Evolutionary conservation across 2,329 filamentous ascomycete species (phyloP).

Genomic region (Claviceps sp.): DNA sequence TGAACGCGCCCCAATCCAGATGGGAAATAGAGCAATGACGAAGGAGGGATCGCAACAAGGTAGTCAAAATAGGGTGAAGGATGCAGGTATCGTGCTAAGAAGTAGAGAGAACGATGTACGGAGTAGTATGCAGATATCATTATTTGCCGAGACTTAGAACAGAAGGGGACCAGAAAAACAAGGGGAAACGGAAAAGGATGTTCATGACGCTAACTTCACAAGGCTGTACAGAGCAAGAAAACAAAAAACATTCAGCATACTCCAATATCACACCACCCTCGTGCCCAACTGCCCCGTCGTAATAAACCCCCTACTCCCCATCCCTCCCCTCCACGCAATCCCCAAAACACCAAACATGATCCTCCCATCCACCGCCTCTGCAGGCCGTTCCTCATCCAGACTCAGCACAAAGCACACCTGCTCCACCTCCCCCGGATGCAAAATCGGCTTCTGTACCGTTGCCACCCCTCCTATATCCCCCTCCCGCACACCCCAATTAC

Average conservation of each 20-base stretch:
- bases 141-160: too few relatives aligned
- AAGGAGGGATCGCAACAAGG: too few relatives aligned
- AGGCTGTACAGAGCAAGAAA: neutral
- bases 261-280: conserved; percentile 18
- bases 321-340: conserved; percentile 77
- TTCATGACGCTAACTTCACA: too few relatives aligned
- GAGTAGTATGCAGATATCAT: too few relatives aligned
- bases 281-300: conserved; percentile 71
- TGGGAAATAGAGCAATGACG: too few relatives aligned
- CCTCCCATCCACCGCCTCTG: conserved; percentile 39
- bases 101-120: too few relatives aligned
- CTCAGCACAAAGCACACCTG: conserved; percentile 50
- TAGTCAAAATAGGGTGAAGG: too few relatives aligned
- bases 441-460: conserved; percentile 30
- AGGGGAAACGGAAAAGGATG: neutral
- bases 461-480: neutral
- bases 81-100: too few relatives aligned
- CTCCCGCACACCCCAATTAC: conserved; percentile 37
- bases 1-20: too few relatives aligned
- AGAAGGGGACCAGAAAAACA: neutral
- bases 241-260: neutral
- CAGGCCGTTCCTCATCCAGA: conserved; percentile 10
- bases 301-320: conserved; percentile 80
- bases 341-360: conserved; percentile 67
- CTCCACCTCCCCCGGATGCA: conserved; percentile 50